Percentiles rank a stretch among this genome's conserved stretches.
Conservation (phyloP, 257 asterid genomes). For the Jaltomata sinuosa region DNA sequence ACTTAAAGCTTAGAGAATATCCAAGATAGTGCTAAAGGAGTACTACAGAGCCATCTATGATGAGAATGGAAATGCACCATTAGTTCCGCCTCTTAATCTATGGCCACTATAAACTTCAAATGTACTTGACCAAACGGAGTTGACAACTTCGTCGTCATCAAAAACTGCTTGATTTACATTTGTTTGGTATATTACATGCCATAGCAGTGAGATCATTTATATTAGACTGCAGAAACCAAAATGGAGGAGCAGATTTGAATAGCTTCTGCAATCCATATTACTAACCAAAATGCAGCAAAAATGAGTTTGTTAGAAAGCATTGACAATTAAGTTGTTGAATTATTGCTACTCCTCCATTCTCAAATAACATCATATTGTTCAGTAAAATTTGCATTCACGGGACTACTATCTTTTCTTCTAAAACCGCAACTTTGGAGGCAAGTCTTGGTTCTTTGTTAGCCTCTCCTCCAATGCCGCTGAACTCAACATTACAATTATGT, state of each 20-base stretch:
- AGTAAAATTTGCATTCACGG: slow-evolving; percentile 8
- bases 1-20: no score
- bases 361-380: slow-evolving; percentile 33
- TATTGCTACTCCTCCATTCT: slow-evolving; percentile 45
- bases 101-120: no score
- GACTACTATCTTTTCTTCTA: slow-evolving; percentile 28
- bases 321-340: neutral
- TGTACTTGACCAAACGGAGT: no score
- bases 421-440: slow-evolving; percentile 85
- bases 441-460: slow-evolving; percentile 72
- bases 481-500: slow-evolving; percentile 52
- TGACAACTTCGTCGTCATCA: no score
- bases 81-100: no score
- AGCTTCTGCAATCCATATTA: neutral
- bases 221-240: no score
- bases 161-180: no score
- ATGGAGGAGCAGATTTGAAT: neutral
- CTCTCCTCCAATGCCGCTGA: slow-evolving; percentile 76
- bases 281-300: neutral
- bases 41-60: no score
- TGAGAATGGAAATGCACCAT: no score
- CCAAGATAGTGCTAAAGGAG: no score
- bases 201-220: no score
- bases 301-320: neutral
- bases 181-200: no score